Base-by-base conservation (phyloP, 2,329 filamentous ascomycete species). In the Akanthomyces uredinophilus region DNA sequence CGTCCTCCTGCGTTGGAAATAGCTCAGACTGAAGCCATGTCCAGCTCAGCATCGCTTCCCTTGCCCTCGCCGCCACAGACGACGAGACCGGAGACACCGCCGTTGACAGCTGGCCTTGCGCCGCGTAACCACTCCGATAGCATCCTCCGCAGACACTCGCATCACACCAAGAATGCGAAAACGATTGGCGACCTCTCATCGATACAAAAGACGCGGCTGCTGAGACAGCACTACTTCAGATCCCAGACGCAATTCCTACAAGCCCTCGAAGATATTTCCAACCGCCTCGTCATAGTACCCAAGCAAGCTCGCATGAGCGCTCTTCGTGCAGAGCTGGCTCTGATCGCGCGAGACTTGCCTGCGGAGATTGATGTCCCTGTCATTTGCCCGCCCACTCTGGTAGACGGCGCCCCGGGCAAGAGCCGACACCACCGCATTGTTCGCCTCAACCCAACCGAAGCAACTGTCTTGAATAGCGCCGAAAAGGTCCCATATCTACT, bases 401-500 rank as follows among this genome's bases (percentile, higher is more conserved):
- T 89, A 13, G 84, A 91, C 73, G 89, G 91, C 24, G 83, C 85
- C n/a, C 85, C 90, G 2, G 85, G 88, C 29, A 87, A 86, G 70
- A 93, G 90, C 70, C 85, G 84, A 60, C 91, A 95, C 72, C 91
- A 95, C 70, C 86, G 91, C 41, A 92, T 95, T 63, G 90, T 95
- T 51, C 85, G 91, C 43, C 81, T 95, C 55, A 95, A 93, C 69
- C 91, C 91, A 7, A 89, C 90, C 1, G 91, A 95, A 74, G 88
- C 91, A 6, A 94, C 91, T 0, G 91, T 93, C 60, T 77, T 95
- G 57, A 95, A 95, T 74, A 95, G 91, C 71, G 91, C 91, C 5
- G 90, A 95, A 72, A 90, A 92, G 71, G 91, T 95, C 50, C 91
- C 91, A 1, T 95, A 92, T 74, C 75, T 95, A 55, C 81, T 95